These are phyloP conservation scores for Talaromyces sp. DNA, from an alignment of 2,329 filamentous ascomycete species.

Conservation along the genomic window DNA sequence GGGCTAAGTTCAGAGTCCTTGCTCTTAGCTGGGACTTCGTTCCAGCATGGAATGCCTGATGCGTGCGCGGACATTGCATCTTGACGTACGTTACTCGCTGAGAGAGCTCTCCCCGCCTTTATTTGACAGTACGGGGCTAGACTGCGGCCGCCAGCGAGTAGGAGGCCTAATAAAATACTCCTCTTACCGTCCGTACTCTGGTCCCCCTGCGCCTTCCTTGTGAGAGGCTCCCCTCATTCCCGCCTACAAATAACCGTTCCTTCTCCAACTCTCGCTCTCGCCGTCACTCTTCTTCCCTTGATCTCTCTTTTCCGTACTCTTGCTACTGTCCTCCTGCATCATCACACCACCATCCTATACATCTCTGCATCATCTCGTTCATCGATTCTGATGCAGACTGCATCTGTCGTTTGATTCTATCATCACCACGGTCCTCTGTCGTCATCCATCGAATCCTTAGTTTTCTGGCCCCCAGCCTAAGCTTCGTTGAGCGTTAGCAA, in stretches of 20 bases:
- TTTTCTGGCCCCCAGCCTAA: conserved; percentile 7
- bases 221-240: neutral
- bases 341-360: neutral
- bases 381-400: neutral
- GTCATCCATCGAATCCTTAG: neutral
- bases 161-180: neutral
- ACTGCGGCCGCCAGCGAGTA: neutral
- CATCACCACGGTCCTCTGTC: neutral
- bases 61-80: neutral
- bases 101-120: conserved; percentile 17
- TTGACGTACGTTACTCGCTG: neutral
- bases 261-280: neutral
- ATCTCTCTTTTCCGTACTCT: neutral
- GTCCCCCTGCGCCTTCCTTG: neutral
- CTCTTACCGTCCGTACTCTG: no score
- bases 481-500: conserved; percentile 2
- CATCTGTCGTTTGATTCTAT: neutral
- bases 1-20: no score
- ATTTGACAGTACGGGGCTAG: neutral
- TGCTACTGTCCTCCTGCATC: neutral
- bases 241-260: neutral
- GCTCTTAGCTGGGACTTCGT: no score
- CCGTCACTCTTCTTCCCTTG: neutral
- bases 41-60: neutral
- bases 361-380: neutral